Evolutionary conservation across 169 alveolate species (phyloP), one percentile per base, ranked within the genome.

Genomic region (Blepharisma undulans): DNA sequence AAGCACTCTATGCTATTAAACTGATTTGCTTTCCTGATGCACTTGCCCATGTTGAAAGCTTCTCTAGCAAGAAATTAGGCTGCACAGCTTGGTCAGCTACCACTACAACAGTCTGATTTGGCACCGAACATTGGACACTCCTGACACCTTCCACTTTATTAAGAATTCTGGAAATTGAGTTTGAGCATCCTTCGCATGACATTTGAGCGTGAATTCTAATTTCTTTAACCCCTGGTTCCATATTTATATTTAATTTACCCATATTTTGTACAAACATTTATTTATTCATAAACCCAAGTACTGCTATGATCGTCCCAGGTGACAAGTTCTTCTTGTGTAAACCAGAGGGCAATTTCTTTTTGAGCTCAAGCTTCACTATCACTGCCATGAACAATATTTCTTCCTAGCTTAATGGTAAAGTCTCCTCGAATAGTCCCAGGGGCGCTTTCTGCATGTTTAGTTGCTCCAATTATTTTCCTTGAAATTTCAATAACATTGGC

Each of bases 351-450:
- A 91, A 98, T 98, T 95, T 99, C 99, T 91, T 98, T 95, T 79
- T 94, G 96, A 82, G 99, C 99, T 76, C 98, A 96, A 61, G 98
- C 99, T 77, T 95, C 98, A 22, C 98, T 95, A 93, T 98, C 99
- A 85, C 99, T 97, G 79, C 99, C 99, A 92, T 99, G 99, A 89
- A 98, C 97, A 61, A 98, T 92, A 93, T 99, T 99, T 94, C 99
- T 97, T 91, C 99, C 98, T 29, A 98, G 97, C 87, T 98, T 99
- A 86, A 98, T 95, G 86, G 98, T 97, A 90, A 96, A 98, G 92
- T 99, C 99, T 30, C 99, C 99, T 93, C 99, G 96, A 92, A 99
- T 97, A 34, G 99, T 98, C 76, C 99, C 99, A 88, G 99, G 99
- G 88, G 95, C 96, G 34, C 98, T 94, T 87, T 97, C 98, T 25